Evolutionary conservation across 78 protist genomes (phyloP).

Genomic region (Dictyostelium intermedium): DNA sequence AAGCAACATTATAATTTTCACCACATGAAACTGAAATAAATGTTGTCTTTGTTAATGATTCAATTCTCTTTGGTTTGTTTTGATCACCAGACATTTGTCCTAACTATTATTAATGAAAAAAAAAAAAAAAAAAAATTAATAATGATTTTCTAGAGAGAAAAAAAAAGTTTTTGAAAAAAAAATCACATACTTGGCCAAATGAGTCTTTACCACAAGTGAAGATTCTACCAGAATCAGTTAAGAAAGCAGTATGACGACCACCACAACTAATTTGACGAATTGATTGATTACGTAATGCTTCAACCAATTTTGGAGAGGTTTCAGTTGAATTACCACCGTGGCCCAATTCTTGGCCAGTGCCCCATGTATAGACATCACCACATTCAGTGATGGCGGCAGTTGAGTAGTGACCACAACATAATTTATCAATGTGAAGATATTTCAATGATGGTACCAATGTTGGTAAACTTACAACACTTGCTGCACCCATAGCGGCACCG

Average conservation of each 20-base stretch:
- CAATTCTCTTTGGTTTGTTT: conserved; percentile 26
- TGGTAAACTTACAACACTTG: conserved; percentile 14
- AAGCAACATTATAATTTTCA: conserved; percentile 43
- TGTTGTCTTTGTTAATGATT: conserved; percentile 19
- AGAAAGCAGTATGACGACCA: conserved; percentile 62
- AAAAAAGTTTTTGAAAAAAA: neutral
- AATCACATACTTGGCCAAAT: conserved; percentile 34
- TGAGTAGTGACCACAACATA: conserved; percentile 56
- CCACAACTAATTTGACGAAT: conserved; percentile 59
- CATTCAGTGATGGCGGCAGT: conserved; percentile 61
- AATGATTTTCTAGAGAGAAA: no score
- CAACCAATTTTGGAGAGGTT: conserved; percentile 33
- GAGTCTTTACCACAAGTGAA: conserved; percentile 65
- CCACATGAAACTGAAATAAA: conserved; percentile 37
- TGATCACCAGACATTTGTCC: conserved; percentile 51
- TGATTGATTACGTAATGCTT: conserved; percentile 22
- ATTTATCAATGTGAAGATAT: neutral
- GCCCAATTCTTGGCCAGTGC: conserved; percentile 51
- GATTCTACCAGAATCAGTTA: conserved; percentile 51
- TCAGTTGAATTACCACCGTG: conserved; percentile 37
- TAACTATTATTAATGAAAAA: neutral
- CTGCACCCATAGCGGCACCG: conserved; percentile 59
- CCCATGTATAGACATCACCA: conserved; percentile 80
- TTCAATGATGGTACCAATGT: conserved; percentile 32
- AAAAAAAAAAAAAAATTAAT: no score